phyloP scores from a whole-genome alignment of 2,329 filamentous ascomycete genomes.

The Thermothelomyces thermophilus region DNA sequence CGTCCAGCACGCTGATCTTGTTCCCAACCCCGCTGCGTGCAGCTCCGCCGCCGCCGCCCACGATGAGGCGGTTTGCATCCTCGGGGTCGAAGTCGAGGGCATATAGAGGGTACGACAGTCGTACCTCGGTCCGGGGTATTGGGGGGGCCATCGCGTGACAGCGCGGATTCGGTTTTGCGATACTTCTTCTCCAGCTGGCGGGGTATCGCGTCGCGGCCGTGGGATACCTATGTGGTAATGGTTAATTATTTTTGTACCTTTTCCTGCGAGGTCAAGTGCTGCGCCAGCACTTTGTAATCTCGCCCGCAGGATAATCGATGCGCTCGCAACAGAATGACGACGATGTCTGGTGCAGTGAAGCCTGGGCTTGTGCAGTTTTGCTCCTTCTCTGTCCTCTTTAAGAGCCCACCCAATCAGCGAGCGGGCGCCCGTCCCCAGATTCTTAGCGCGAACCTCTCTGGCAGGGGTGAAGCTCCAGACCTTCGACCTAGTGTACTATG shows the following conservation, averaged over 20 bases:
- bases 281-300: not conserved
- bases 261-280: not conserved
- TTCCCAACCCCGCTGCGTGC: constrained; percentile 77
- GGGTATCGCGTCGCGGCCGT: not conserved
- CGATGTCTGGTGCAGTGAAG: not conserved
- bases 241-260: no score
- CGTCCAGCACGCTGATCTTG: constrained; percentile 72
- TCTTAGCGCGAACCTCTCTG: not conserved
- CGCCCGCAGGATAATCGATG: not conserved
- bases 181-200: no score
- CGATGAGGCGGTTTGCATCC: constrained; percentile 67
- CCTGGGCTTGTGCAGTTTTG: constrained; percentile 1
- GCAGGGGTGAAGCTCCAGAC: no score
- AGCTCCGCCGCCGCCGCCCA: constrained; percentile 82
- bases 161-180: not conserved
- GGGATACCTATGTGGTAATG: no score
- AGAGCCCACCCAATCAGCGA: constrained; percentile 3
- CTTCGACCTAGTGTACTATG: no score
- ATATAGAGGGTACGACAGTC: constrained; percentile 77
- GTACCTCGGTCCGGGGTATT: constrained; percentile 52
- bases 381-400: constrained; percentile 8
- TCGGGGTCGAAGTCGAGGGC: constrained; percentile 81
- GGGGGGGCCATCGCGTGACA: constrained; percentile 24
- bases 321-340: not conserved
- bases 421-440: not conserved